These are phyloP conservation scores for Monosporascus sp. DNA, from an alignment of 2,329 filamentous ascomycete genomes.

Conservation along the genomic window DNA sequence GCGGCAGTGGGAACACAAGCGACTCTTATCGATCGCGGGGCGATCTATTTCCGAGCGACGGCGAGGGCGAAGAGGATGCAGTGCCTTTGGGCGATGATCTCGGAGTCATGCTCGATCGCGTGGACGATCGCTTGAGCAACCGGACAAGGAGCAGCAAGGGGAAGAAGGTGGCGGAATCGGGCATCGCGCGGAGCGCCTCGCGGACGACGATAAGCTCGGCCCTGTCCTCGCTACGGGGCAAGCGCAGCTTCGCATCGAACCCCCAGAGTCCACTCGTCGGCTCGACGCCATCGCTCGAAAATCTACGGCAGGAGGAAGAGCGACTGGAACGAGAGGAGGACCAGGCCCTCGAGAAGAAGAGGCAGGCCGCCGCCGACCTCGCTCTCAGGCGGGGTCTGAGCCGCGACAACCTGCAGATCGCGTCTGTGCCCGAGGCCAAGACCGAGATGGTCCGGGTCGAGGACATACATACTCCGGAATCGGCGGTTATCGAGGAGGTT, in stretches of 20 bases:
- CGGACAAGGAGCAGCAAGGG: conserved; percentile 57
- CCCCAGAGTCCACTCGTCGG: conserved; percentile 31
- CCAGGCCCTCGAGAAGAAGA: conserved; percentile 45
- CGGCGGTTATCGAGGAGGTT: conserved; percentile 19
- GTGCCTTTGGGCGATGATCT: conserved; percentile 92
- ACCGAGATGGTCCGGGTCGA: conserved; percentile 24
- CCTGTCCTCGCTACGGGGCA: conserved; percentile 18
- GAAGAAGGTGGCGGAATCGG: conserved; percentile 40
- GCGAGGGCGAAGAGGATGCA: conserved; percentile 82
- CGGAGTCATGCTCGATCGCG: conserved; percentile 71
- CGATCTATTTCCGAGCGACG: conserved; percentile 85
- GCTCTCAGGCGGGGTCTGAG: conserved; percentile 45
- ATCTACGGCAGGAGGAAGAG: conserved; percentile 49
- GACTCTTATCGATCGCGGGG: conserved; percentile 84
- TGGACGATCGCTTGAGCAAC: conserved; percentile 69
- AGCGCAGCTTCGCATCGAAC: conserved; percentile 20
- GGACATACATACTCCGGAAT: conserved; percentile 20
- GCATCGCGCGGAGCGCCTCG: conserved; percentile 49
- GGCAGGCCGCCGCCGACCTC: conserved; percentile 45
- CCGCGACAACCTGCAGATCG: conserved; percentile 29
- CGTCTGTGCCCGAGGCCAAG: conserved; percentile 26
- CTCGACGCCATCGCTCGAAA: conserved; percentile 40
- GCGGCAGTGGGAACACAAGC: conserved; percentile 72
- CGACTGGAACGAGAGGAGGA: conserved; percentile 46
- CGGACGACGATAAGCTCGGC: conserved; percentile 49